Evolutionary conservation across 2,329 filamentous ascomycete genomes (phyloP).

Genomic region (Pseudonectria foliicola): DNA sequence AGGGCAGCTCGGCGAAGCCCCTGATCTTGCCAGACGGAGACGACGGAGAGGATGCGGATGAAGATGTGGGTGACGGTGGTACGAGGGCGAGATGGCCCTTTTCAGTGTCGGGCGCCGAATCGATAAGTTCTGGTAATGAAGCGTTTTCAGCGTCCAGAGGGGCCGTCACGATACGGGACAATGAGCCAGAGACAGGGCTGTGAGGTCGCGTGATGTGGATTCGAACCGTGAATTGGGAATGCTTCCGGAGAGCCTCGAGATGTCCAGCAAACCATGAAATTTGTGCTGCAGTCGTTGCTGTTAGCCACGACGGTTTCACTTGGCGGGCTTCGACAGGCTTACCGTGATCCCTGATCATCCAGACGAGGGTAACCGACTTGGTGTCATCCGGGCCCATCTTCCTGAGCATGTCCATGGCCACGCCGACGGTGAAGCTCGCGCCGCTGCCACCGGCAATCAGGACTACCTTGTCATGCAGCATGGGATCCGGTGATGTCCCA

Average conservation of each 20-base stretch:
- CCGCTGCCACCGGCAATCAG: slow-evolving; percentile 55
- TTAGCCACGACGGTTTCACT: too few relatives aligned
- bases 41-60: slow-evolving; percentile 2
- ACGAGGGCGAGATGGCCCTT: slow-evolving; percentile 2
- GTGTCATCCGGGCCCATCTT: slow-evolving; percentile 12
- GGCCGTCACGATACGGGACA: slow-evolving; percentile 4
- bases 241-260: slow-evolving; percentile 24
- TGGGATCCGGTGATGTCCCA: slow-evolving; percentile 46
- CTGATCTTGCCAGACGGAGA: background rate
- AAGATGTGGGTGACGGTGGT: slow-evolving; percentile 3
- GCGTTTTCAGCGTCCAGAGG: slow-evolving; percentile 5
- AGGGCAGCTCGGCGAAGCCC: slow-evolving; percentile 11
- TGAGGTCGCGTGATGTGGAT: slow-evolving; percentile 29
- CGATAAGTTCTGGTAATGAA: slow-evolving; percentile 6
- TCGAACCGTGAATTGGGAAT: slow-evolving; percentile 23
- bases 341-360: slow-evolving; percentile 32
- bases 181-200: slow-evolving; percentile 4
- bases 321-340: too few relatives aligned
- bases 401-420: slow-evolving; percentile 30
- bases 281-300: slow-evolving; percentile 22
- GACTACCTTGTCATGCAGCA: slow-evolving; percentile 48
- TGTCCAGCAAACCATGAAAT: slow-evolving; percentile 32
- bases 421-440: slow-evolving; percentile 46
- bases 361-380: slow-evolving; percentile 31
- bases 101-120: slow-evolving; percentile 5